A percentile compares a stretch with the other conserved stretches of the same genome.
These are phyloP conservation scores for Exophiala aquamarina DNA, from an alignment of 2,329 filamentous ascomycete genomes.

Conservation along the genomic window DNA sequence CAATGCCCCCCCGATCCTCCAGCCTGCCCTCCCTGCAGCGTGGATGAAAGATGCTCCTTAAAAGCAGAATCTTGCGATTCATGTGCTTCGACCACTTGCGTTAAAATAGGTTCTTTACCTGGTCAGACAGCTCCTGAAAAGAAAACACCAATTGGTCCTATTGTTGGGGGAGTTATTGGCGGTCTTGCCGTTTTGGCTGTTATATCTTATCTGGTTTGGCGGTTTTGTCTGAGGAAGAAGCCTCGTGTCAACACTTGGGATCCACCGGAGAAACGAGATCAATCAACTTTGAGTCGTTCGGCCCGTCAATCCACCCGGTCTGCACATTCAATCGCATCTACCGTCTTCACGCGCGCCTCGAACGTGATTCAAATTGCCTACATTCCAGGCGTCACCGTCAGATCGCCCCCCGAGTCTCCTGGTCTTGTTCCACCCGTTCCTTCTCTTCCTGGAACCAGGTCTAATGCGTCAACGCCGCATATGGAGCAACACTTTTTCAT, in stretches of 20 bases:
- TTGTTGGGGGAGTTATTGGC: constrained; percentile 87
- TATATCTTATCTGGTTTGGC: constrained; percentile 78
- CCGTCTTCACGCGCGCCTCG: constrained; percentile 89
- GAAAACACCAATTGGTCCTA: constrained; percentile 63
- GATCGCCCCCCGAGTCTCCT: constrained; percentile 80
- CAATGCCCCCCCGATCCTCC: constrained; percentile 54
- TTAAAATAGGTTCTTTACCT: constrained; percentile 41
- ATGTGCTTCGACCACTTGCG: constrained; percentile 61
- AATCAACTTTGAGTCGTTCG: constrained; percentile 56
- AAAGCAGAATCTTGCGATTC: constrained; percentile 58
- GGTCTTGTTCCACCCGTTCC: constrained; percentile 88
- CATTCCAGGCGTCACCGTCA: constrained; percentile 94
- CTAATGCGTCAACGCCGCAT: constrained; percentile 58
- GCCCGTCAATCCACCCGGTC: constrained; percentile 77
- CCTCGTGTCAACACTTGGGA: constrained; percentile 59
- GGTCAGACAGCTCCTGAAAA: constrained; percentile 34
- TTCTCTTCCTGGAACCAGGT: constrained; percentile 71
- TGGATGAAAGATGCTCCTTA: constrained; percentile 59
- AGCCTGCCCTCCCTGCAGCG: constrained; percentile 59
- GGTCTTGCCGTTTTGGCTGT: constrained; percentile 75
- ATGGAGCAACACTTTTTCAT: constrained; percentile 81
- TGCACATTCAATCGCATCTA: constrained; percentile 86
- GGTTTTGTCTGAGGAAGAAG: constrained; percentile 75
- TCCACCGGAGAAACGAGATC: constrained; percentile 56
- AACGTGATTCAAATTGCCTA: constrained; percentile 99